Base-by-base conservation (phyloP, 495 filamentous ascomycete genomes). In the Entonaema liquescens region DNA sequence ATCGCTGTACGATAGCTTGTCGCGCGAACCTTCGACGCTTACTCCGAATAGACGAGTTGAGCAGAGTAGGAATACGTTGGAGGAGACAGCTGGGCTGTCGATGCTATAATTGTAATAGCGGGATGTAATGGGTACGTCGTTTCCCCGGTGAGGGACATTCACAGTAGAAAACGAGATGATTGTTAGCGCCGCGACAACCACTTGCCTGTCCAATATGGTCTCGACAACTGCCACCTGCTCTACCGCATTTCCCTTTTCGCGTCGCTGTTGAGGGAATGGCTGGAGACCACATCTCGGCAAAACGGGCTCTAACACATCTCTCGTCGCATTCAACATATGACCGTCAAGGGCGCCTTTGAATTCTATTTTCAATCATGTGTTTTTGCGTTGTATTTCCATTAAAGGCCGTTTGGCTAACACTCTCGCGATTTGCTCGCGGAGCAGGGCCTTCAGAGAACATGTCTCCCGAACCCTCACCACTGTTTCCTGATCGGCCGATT, bases 401-500 rank as follows among this genome's bases (percentile, higher is more conserved):
- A 25, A 72, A 56, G 19, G 61, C 67, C 35, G 12, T 72, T 31
- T 73, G 68, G 78, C 78, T 81, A 76, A 81, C 73, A 56, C 29
- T 77, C 33, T 73, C 52, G 35, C 67, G 78, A 50, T 57, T 72
- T 54, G 28, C 42, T 33, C 42, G 58, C 49, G 23, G 54, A 70
- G 29, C 36, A 75, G 73, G 69, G 55, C 57, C 56, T 59, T 62
- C 64, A 59, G 62, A 69, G 42, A 83, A 65, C 17, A 87, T 88
- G 85, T 88, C 90, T 78, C 85, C 90, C 73, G 92, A 95, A 79
- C 89, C 90, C 53, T 94, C 93, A 55, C 84, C 89, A 33, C 79
- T 92, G 70, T 95, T 92, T 76, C 92, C 93, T 68, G 92, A 96
- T 73, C 89, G 96, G 73, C 90, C 94, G 62, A 98, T 99, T 76